phyloP scores from a whole-genome alignment of 2,329 filamentous ascomycete genomes.

The Tetracladium maxilliforme region DNA sequence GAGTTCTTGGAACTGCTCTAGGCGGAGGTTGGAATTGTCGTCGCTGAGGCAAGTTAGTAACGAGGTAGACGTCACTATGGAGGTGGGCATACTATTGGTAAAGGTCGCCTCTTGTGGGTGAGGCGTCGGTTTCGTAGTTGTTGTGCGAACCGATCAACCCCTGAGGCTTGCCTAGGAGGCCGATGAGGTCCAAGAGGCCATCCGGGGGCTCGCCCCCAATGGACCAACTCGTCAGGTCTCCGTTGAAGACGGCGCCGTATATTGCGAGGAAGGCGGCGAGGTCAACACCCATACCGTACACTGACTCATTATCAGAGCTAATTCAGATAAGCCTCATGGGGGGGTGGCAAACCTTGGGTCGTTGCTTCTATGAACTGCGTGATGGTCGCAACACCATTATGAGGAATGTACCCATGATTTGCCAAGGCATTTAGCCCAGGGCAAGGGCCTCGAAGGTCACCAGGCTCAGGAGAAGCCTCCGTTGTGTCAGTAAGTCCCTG shows the following conservation, averaged over 20 bases:
- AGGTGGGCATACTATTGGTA: no score
- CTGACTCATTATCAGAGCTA: constrained; percentile 7
- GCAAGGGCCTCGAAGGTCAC: no score
- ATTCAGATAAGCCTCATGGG: background rate
- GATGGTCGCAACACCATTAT: constrained; percentile 10
- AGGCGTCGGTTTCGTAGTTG: constrained; percentile 11
- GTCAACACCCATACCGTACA: constrained; percentile 31
- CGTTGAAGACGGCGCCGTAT: constrained; percentile 30
- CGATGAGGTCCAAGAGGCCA: constrained; percentile 10
- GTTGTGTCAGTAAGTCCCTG: no score
- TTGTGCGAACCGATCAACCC: constrained; percentile 13
- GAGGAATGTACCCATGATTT: constrained; percentile 14
- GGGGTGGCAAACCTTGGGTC: constrained; percentile 9
- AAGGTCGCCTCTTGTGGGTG: constrained; percentile 10
- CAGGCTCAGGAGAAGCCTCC: no score
- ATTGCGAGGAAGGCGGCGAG: constrained; percentile 23
- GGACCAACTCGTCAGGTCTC: constrained; percentile 35
- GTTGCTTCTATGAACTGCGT: constrained; percentile 8
- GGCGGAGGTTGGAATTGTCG: constrained; percentile 7
- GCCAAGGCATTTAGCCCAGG: constrained; percentile 14
- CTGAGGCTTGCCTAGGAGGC: constrained; percentile 7
- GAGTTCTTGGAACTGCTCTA: constrained; percentile 10
- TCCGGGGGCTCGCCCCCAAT: constrained; percentile 28
- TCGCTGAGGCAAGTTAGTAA: no score
- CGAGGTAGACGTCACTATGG: no score